phyloP scores from a whole-genome alignment of 129 eudicot genomes.

The Ambrosia artemisiifolia region DNA sequence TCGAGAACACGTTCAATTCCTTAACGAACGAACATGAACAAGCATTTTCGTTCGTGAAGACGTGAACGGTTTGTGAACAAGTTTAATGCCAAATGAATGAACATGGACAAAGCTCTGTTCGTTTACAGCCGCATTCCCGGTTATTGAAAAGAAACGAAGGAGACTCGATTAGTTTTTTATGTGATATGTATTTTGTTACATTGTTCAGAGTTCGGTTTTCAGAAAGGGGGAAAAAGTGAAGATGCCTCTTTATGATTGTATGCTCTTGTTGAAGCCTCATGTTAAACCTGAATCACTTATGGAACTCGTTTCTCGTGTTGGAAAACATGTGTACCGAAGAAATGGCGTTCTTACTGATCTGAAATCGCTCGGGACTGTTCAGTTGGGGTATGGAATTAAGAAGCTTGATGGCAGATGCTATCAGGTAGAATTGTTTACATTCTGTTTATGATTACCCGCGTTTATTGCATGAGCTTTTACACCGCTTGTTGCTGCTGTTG shows the following conservation, averaged over 20 bases:
- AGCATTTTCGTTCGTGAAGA: too few species aligned
- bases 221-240: background rate
- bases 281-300: conserved; percentile 38
- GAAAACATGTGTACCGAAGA: conserved; percentile 62
- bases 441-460: background rate
- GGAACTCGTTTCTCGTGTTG: conserved; percentile 63
- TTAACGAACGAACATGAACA: too few species aligned
- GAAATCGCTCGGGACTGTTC: conserved; percentile 54
- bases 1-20: too few species aligned
- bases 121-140: too few species aligned
- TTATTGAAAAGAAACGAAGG: too few species aligned
- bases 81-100: too few species aligned
- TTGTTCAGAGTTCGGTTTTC: too few species aligned
- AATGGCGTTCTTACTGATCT: conserved; percentile 78
- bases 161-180: too few species aligned
- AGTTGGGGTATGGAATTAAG: conserved; percentile 82
- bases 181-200: too few species aligned
- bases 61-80: too few species aligned
- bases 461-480: background rate
- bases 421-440: conserved; percentile 40
- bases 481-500: too few species aligned
- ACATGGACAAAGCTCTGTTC: too few species aligned
- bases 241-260: conserved; percentile 79
- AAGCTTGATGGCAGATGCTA: conserved; percentile 80
- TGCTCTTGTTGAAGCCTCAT: conserved; percentile 69